Conservation (phyloP, 1,284 basidiomycete species). For the Cryptococcus sp. region DNA sequence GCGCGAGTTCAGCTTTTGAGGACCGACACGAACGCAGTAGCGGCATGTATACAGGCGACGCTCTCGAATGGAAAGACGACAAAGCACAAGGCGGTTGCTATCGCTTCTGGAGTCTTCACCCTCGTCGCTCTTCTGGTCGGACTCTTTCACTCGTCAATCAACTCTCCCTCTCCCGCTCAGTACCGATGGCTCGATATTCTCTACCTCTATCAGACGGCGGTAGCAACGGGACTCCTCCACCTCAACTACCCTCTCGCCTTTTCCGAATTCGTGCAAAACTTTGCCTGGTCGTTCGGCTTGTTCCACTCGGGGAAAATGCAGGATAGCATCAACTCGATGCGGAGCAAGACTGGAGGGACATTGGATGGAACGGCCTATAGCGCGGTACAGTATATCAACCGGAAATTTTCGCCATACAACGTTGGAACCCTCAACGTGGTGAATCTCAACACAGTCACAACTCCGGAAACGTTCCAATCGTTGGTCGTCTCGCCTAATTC, state of each 20-base stretch:
- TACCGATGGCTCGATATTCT: constrained; percentile 70
- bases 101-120: constrained; percentile 66
- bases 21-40: constrained; percentile 60
- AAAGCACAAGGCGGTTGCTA: constrained; percentile 66
- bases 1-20: constrained; percentile 73
- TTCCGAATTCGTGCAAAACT: constrained; percentile 73
- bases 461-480: constrained; percentile 9
- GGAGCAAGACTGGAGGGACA: constrained; percentile 70
- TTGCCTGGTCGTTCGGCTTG: constrained; percentile 83
- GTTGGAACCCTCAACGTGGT: constrained; percentile 28
- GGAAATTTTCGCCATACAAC: constrained; percentile 72
- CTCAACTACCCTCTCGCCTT: constrained; percentile 84
- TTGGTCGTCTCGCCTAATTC: constrained; percentile 9
- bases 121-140: constrained; percentile 64
- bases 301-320: constrained; percentile 66
- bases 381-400: constrained; percentile 62
- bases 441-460: constrained; percentile 41
- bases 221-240: constrained; percentile 66
- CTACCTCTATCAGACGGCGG: constrained; percentile 74
- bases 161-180: constrained; percentile 48
- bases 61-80: constrained; percentile 85
- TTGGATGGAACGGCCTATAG: constrained; percentile 59
- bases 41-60: constrained; percentile 85
- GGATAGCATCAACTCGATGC: constrained; percentile 70
- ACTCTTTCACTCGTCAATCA: constrained; percentile 57